Conservation (phyloP, 805 yeast species). For the Ogataea corticis region DNA sequence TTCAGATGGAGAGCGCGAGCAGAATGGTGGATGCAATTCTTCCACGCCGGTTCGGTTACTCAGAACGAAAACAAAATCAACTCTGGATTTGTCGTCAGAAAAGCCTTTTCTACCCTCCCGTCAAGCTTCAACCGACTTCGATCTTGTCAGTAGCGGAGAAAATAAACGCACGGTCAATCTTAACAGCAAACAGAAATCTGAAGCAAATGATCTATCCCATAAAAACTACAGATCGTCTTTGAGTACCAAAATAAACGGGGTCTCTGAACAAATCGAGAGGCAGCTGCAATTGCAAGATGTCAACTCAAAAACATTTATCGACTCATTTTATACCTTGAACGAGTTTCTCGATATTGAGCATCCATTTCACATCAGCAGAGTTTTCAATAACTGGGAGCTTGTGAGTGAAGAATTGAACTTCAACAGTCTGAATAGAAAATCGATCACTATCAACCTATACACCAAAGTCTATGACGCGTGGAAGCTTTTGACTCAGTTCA, state of each 20-base stretch:
- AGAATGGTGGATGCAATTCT: neutral
- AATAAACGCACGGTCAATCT: neutral
- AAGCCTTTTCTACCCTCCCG: neutral
- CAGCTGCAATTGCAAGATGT: slow-evolving; percentile 33
- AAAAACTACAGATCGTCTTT: neutral
- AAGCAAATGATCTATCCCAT: neutral
- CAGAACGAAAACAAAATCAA: slow-evolving; percentile 14
- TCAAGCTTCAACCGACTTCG: slow-evolving; percentile 6
- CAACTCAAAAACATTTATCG: slow-evolving; percentile 30
- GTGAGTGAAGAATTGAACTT: slow-evolving; percentile 28
- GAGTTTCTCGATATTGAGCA: slow-evolving; percentile 23
- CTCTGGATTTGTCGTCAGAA: slow-evolving; percentile 5
- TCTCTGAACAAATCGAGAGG: slow-evolving; percentile 23
- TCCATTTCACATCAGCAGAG: slow-evolving; percentile 40
- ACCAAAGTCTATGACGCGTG: slow-evolving; percentile 21
- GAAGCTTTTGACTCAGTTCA: slow-evolving; percentile 26
- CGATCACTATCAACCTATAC: slow-evolving; percentile 28
- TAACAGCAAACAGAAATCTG: neutral
- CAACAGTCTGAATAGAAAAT: slow-evolving; percentile 17
- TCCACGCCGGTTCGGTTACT: neutral
- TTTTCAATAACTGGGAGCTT: slow-evolving; percentile 27
- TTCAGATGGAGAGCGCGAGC: neutral
- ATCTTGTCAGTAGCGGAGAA: slow-evolving; percentile 2
- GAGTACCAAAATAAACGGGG: slow-evolving; percentile 9
- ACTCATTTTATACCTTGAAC: slow-evolving; percentile 39